Conservation (phyloP, 164 flowering plant genomes). For the Dillenia turbinata region DNA sequence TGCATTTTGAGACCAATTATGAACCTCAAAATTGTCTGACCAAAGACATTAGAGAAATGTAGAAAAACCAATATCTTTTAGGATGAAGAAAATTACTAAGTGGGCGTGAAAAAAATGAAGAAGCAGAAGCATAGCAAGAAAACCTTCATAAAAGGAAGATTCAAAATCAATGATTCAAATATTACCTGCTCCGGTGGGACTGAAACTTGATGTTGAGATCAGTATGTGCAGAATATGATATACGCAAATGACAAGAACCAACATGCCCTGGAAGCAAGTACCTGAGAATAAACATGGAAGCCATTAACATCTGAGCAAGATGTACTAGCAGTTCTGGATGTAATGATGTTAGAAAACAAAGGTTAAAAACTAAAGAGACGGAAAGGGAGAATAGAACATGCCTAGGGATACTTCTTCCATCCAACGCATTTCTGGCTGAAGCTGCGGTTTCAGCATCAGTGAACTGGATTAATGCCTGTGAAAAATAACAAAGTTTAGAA, state of each 20-base stretch:
- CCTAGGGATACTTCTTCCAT: slow-evolving; percentile 94
- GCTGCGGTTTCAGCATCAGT: slow-evolving; percentile 74
- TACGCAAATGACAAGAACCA: slow-evolving; percentile 67
- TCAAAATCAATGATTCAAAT: not conserved
- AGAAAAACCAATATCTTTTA: slow-evolving; percentile 14
- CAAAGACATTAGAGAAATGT: not conserved
- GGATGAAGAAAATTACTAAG: slow-evolving; percentile 49
- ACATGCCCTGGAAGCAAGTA: slow-evolving; percentile 88
- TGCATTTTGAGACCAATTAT: no score
- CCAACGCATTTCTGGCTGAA: slow-evolving; percentile 74
- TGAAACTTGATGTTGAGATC: slow-evolving; percentile 92
- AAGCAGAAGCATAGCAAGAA: slow-evolving; percentile 18
- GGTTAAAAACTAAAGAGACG: not conserved
- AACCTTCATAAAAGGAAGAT: not conserved
- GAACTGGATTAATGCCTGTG: slow-evolving; percentile 83
- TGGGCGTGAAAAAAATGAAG: slow-evolving; percentile 41
- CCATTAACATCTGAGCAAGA: not conserved
- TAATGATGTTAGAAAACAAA: not conserved
- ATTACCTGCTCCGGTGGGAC: slow-evolving; percentile 91
- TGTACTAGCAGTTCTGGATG: no score
- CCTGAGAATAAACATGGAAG: slow-evolving; percentile 29
- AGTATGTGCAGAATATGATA: slow-evolving; percentile 89
- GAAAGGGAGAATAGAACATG: slow-evolving; percentile 10
- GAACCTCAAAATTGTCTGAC: not conserved
- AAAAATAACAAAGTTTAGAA: slow-evolving; percentile 4